phyloP scores from a whole-genome alignment of 1,139 yeast species.

The Blastobotrys malaysiensis region DNA sequence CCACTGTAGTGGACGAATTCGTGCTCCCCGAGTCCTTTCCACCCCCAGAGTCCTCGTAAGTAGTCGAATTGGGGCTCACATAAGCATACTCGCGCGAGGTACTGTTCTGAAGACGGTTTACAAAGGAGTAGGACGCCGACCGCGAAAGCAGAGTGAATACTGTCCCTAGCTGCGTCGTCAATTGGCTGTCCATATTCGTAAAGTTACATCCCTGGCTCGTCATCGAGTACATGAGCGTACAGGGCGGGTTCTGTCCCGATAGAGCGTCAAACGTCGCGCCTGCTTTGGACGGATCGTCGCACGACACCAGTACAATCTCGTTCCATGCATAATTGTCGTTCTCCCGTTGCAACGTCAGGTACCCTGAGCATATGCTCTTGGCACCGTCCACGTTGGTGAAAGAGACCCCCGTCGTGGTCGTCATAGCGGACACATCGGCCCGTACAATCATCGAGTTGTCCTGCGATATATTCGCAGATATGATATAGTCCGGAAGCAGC shows the following conservation, averaged over 20 bases:
- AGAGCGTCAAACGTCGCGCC: constrained; percentile 23
- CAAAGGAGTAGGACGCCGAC: constrained; percentile 22
- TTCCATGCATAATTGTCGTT: constrained; percentile 8
- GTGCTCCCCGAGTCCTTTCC: constrained; percentile 8
- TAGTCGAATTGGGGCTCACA: constrained; percentile 17
- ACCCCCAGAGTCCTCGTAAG: constrained; percentile 7
- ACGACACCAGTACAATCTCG: constrained; percentile 27
- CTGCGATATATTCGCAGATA: constrained; percentile 13
- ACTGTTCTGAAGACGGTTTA: constrained; percentile 20
- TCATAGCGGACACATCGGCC: constrained; percentile 24
- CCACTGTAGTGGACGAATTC: constrained; percentile 23
- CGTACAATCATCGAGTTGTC: constrained; percentile 16
- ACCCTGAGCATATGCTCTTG: constrained; percentile 24
- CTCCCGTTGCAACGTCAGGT: constrained; percentile 16
- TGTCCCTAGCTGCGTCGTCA: constrained; percentile 28
- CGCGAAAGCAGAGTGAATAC: constrained; percentile 27
- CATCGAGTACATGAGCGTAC: constrained; percentile 29
- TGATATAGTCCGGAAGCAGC: constrained; percentile 14
- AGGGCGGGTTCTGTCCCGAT: constrained; percentile 25
- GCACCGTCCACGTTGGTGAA: constrained; percentile 17
- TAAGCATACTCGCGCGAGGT: constrained; percentile 16
- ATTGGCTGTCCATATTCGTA: constrained; percentile 17
- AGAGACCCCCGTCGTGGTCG: constrained; percentile 22
- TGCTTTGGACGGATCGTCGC: constrained; percentile 26
- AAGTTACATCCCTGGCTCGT: constrained; percentile 26